A percentile compares a stretch with the other conserved stretches of the same genome.
Evolutionary conservation across 768 basidiomycete species (phyloP).

Genomic region (Russula brevipes): DNA sequence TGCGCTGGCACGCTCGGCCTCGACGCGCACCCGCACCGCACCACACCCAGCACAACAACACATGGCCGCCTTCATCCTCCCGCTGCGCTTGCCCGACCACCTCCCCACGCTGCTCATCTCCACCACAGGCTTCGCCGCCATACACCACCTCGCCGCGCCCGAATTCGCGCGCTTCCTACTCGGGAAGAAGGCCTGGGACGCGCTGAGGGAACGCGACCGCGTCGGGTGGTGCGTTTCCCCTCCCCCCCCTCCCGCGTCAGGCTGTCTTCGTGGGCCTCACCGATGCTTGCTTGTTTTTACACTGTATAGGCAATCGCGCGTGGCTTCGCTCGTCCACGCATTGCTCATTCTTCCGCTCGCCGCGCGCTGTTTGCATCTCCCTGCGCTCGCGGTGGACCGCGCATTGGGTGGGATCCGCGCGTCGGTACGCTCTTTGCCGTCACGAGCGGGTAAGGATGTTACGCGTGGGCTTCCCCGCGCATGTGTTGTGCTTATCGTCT

Average conservation of each 20-base stretch:
- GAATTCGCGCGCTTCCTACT: slow-evolving; percentile 35
- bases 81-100: slow-evolving; percentile 46
- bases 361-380: slow-evolving; percentile 44
- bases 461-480: neutral
- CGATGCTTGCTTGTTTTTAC: neutral
- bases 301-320: slow-evolving; percentile 54
- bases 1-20: too few species aligned
- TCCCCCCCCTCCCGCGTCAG: neutral
- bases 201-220: slow-evolving; percentile 2
- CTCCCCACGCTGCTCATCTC: slow-evolving; percentile 51
- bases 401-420: slow-evolving; percentile 66
- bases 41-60: too few species aligned
- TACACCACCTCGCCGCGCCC: slow-evolving; percentile 59
- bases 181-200: slow-evolving; percentile 45
- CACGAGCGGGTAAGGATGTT: slow-evolving; percentile 53
- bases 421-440: slow-evolving; percentile 60
- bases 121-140: slow-evolving; percentile 50
- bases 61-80: slow-evolving; percentile 18
- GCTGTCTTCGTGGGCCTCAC: neutral
- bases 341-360: slow-evolving; percentile 62
- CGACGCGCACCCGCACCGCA: too few species aligned
- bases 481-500: neutral
- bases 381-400: slow-evolving; percentile 51
- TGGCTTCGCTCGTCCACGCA: slow-evolving; percentile 71
- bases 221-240: slow-evolving; percentile 9